phyloP scores from a whole-genome alignment of 768 basidiomycete genomes.

The Wakefieldia striispora region DNA sequence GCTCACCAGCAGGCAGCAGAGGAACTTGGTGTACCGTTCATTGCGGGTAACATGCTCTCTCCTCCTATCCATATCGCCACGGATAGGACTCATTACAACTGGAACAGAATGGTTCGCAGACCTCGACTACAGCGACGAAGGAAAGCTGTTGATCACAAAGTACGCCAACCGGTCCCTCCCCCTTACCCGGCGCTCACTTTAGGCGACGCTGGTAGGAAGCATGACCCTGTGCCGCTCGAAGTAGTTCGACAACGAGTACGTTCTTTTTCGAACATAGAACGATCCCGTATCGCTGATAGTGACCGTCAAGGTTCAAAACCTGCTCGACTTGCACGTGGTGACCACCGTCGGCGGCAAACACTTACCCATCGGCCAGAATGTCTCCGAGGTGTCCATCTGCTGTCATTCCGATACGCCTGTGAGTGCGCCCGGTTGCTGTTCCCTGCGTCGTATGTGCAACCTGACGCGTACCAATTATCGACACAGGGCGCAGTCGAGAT shows the following conservation, averaged over 20 bases:
- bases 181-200: too few species aligned
- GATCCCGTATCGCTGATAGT: not conserved
- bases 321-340: conserved; percentile 44
- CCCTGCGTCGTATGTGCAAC: not conserved
- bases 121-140: conserved; percentile 55
- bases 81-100: not conserved
- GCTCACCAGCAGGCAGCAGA: conserved; percentile 56
- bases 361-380: conserved; percentile 42
- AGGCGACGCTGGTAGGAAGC: too few species aligned
- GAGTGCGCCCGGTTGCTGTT: conserved; percentile 16
- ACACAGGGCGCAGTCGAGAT: conserved; percentile 52
- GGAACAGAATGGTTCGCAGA: conserved; percentile 64
- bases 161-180: too few species aligned
- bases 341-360: conserved; percentile 45
- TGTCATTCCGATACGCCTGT: conserved; percentile 67
- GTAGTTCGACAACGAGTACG: conserved; percentile 45
- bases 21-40: conserved; percentile 56
- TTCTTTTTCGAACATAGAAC: not conserved
- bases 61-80: not conserved
- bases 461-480: not conserved
- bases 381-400: conserved; percentile 58
- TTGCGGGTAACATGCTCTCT: conserved; percentile 43
- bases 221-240: conserved; percentile 44
- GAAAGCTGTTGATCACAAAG: conserved; percentile 59
- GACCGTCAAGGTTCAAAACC: conserved; percentile 37